Conservation (phyloP, 805 yeast species). For the Clavispora fructus region DNA sequence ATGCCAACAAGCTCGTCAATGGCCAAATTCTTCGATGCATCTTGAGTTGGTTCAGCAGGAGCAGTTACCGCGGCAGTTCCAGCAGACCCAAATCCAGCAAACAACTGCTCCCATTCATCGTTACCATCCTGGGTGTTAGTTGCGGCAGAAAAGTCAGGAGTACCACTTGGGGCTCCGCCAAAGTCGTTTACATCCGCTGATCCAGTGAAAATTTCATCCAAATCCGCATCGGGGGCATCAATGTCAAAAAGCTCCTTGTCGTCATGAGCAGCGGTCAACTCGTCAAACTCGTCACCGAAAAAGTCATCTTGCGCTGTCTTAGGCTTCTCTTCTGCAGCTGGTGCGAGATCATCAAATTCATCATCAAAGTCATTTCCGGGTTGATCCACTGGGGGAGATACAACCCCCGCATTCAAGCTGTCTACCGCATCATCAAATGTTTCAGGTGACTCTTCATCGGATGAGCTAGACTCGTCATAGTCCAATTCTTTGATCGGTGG, state of each 20-base stretch:
- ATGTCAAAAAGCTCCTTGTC: constrained; percentile 24
- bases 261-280: constrained; percentile 30
- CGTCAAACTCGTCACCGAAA: constrained; percentile 36
- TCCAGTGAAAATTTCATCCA: constrained; percentile 40
- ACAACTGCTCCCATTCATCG: constrained; percentile 93
- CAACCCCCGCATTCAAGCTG: constrained; percentile 1
- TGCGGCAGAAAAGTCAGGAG: constrained; percentile 7
- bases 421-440: constrained; percentile 34
- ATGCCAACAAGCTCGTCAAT: constrained; percentile 78
- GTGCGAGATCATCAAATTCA: constrained; percentile 35
- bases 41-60: constrained; percentile 2
- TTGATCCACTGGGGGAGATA: constrained; percentile 19
- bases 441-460: constrained; percentile 29
- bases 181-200: constrained; percentile 17
- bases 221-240: constrained; percentile 16
- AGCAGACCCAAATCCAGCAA: constrained; percentile 77
- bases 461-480: constrained; percentile 47
- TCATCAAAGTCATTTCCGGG: constrained; percentile 26
- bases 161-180: constrained; percentile 8
- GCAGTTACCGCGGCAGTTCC: constrained; percentile 9
- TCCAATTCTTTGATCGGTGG: constrained; percentile 59
- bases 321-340: constrained; percentile 20
- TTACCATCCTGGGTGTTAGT: constrained; percentile 22
- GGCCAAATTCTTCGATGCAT: constrained; percentile 47
- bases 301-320: constrained; percentile 16